phyloP scores from a whole-genome alignment of 257 asterid genomes.

The Echium plantagineum region DNA sequence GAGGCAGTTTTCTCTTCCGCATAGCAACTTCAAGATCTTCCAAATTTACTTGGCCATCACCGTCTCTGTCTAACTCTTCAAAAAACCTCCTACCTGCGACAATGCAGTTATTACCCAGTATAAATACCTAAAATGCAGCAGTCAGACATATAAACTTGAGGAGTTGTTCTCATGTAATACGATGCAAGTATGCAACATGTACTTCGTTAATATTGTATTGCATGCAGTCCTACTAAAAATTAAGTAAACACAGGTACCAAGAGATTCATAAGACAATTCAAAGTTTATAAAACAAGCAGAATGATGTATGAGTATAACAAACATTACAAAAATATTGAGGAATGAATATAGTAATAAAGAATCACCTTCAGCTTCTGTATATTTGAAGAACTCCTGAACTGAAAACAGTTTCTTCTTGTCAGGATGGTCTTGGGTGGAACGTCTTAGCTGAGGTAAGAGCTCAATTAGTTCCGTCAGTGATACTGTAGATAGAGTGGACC shows the following conservation, averaged over 20 bases:
- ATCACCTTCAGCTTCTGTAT: constrained; percentile 95
- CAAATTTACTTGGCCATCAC: constrained; percentile 92
- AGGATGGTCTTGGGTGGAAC: constrained; percentile 80
- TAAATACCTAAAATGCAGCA: not conserved
- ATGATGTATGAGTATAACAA: not conserved
- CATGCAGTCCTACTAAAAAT: not conserved
- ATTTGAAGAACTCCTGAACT: constrained; percentile 95
- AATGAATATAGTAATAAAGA: constrained; percentile 2
- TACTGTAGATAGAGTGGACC: constrained; percentile 70
- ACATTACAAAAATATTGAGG: not conserved
- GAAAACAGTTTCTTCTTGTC: constrained; percentile 92
- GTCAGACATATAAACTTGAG: not conserved
- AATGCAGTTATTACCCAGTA: constrained; percentile 3
- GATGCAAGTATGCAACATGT: not conserved
- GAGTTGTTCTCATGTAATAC: not conserved
- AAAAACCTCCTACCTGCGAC: constrained; percentile 86
- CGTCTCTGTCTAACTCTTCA: constrained; percentile 93
- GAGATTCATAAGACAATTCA: not conserved
- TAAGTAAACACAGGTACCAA: not conserved
- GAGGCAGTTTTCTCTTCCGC: constrained; percentile 89
- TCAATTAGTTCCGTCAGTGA: constrained; percentile 81
- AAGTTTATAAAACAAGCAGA: not conserved
- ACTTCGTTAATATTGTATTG: too few species aligned
- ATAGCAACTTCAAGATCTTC: constrained; percentile 96
- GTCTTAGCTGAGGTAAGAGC: constrained; percentile 79